A percentile compares a stretch with the other conserved stretches of the same genome.
phyloP scores from a whole-genome alignment of 2,329 filamentous ascomycete genomes.

The Pestalotiopsis sp. region DNA sequence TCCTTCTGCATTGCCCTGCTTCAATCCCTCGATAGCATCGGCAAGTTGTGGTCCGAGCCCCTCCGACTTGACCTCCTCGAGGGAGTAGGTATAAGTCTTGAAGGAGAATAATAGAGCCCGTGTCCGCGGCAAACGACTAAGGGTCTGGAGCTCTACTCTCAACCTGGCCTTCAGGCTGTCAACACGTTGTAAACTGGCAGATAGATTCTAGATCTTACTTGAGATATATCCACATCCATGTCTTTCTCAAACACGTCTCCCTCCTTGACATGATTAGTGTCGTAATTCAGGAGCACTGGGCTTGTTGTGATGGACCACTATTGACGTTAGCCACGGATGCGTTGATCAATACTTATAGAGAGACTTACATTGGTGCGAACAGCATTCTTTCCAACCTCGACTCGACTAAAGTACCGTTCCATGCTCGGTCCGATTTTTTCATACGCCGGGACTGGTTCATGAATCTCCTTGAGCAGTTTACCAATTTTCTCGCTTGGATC shows the following conservation, averaged over 20 bases:
- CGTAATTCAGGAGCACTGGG: slow-evolving; percentile 42
- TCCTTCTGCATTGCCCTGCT: slow-evolving; percentile 52
- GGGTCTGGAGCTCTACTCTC: slow-evolving; percentile 50
- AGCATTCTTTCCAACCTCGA: slow-evolving; percentile 51
- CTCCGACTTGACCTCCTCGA: slow-evolving; percentile 51
- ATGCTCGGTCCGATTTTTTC: slow-evolving; percentile 58
- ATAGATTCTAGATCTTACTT: slow-evolving; percentile 27
- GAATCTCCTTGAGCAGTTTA: slow-evolving; percentile 50
- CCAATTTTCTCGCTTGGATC: slow-evolving; percentile 54
- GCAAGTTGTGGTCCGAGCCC: slow-evolving; percentile 49
- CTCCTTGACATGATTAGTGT: slow-evolving; percentile 39
- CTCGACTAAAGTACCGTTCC: slow-evolving; percentile 54
- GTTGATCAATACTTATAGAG: neutral
- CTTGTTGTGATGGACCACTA: slow-evolving; percentile 10
- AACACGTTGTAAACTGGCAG: too few relatives aligned
- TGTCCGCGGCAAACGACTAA: slow-evolving; percentile 51
- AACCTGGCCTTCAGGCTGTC: neutral
- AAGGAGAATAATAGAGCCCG: slow-evolving; percentile 55
- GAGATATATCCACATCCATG: slow-evolving; percentile 40
- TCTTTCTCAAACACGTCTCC: slow-evolving; percentile 36
- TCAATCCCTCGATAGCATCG: slow-evolving; percentile 56
- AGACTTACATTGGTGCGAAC: slow-evolving; percentile 53
- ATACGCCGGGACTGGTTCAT: slow-evolving; percentile 55
- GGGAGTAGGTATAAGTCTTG: slow-evolving; percentile 56
- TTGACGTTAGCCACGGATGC: neutral